Evolutionary conservation across 2,329 filamentous ascomycete species (phyloP), one percentile per base, ranked within the genome.

Genomic region (Hypoxylon sp.): DNA sequence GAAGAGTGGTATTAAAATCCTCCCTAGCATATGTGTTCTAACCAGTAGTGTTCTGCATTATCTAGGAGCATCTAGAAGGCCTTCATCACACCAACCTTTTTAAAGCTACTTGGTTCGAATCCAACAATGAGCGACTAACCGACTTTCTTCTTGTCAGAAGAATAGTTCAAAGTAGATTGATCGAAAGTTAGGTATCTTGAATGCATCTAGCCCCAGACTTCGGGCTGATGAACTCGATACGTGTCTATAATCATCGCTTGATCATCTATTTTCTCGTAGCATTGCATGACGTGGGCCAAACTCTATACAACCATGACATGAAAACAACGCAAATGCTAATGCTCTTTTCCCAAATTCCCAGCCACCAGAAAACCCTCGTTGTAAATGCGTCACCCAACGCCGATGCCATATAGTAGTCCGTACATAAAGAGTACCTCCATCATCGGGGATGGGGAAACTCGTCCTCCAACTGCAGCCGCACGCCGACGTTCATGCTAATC

Each of bases 401-500:
- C 32, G 37, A 67, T 52, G 15, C 28, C 39, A 57, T 50, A 19
- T 26, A 26, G 22, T 56, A 57, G 22, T 34, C 56, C 11, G 41
- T 46, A 50, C 19, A 26, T 44, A 32, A n/a, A 34, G 11, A 20
- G 17, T 22, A 48, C 41, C 39, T 43, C 34, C 49, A 39, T 62
- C 30, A 73, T 49, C 76, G 78, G 22, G 85, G 85, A 71, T 88
- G 85, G 15, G 93, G 93, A 77, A 99, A 99, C 79, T 98, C 93
- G 75, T 99, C 95, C 73, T 93, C 93, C 69, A 99, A 80, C 81
- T 94, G 92, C 79, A 99, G 82, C 60, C 91, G 85, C 62, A 97
- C 94, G 65, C 94, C 91, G n/a, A 99, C 93, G 77, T 99, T 99
- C 95, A 99, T 99, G 77, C 93, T 97, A 74, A 97, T 90, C 73